Conservation (phyloP, 2,329 filamentous ascomycete species). For the Pseudovirgaria hyperparasitica region DNA sequence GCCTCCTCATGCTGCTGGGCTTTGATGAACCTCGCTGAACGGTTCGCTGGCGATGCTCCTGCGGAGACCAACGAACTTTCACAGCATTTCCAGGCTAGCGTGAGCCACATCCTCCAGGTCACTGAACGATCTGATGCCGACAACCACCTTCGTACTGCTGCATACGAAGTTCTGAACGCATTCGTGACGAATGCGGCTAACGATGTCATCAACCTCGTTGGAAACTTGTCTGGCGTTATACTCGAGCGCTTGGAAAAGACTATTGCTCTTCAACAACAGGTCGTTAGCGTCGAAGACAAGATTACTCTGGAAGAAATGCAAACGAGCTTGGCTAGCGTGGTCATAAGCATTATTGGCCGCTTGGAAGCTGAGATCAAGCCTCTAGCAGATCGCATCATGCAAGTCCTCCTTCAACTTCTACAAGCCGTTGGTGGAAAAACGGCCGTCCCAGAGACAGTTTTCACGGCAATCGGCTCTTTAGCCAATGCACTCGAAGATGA, state of each 20-base stretch:
- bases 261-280: constrained; percentile 76
- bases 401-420: constrained; percentile 70
- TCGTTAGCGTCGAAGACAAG: constrained; percentile 93
- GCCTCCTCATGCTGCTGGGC: constrained; percentile 98
- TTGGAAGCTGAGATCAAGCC: constrained; percentile 84
- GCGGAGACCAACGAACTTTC: constrained; percentile 72
- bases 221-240: constrained; percentile 72
- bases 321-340: constrained; percentile 81
- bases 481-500: constrained; percentile 84
- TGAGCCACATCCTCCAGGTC: constrained; percentile 71
- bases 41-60: constrained; percentile 78
- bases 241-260: constrained; percentile 87
- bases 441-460: constrained; percentile 85
- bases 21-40: constrained; percentile 93
- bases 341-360: constrained; percentile 79
- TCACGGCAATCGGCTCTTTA: constrained; percentile 83
- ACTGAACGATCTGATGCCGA: constrained; percentile 76
- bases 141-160: constrained; percentile 81
- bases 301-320: constrained; percentile 96
- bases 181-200: constrained; percentile 86
- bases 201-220: constrained; percentile 71
- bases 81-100: constrained; percentile 84
- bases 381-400: constrained; percentile 89
- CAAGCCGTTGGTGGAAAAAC: constrained; percentile 70
- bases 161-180: constrained; percentile 91